Conservation (phyloP, 495 filamentous ascomycete genomes). For the Penicillium nucicola region DNA sequence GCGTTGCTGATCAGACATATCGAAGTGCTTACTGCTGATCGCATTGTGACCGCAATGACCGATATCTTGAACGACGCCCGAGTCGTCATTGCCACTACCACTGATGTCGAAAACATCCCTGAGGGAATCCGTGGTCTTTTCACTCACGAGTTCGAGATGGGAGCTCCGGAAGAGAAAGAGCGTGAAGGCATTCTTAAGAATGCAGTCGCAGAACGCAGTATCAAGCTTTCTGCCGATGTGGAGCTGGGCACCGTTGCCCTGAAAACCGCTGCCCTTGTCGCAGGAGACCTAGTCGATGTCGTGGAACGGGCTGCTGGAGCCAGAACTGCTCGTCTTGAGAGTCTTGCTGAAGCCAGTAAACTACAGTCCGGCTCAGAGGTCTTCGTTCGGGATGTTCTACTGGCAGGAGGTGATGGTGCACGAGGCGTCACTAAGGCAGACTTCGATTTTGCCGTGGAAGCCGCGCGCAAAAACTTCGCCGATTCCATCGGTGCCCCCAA, state of each 20-base stretch:
- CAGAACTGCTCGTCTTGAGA: conserved; percentile 66
- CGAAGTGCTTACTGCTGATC: conserved; percentile 85
- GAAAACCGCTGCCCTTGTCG: conserved; percentile 94
- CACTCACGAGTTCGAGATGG: conserved; percentile 93
- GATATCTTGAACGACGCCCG: conserved; percentile 70
- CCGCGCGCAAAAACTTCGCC: conserved; percentile 93
- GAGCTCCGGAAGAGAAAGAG: conserved; percentile 88
- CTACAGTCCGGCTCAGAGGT: conserved; percentile 41
- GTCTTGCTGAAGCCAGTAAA: conserved; percentile 52
- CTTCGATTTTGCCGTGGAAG: conserved; percentile 87
- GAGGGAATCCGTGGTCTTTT: conserved; percentile 88
- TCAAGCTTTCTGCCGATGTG: conserved; percentile 73
- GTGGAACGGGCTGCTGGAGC: conserved; percentile 85
- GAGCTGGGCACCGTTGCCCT: conserved; percentile 79
- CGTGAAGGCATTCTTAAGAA: conserved; percentile 79
- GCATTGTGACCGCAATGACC: conserved; percentile 78
- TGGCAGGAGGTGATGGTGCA: conserved; percentile 83
- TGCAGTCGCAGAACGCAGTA: conserved; percentile 69
- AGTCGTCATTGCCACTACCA: conserved; percentile 88
- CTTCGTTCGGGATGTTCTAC: conserved; percentile 73
- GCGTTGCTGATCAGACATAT: conserved; percentile 83
- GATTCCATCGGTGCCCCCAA: conserved; percentile 97
- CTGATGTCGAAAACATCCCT: conserved; percentile 88
- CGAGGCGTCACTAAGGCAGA: conserved; percentile 79
- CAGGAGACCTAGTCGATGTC: conserved; percentile 90